These are phyloP conservation scores for Candida loeiensis DNA, from an alignment of 805 yeast species.

Conservation along the genomic window DNA sequence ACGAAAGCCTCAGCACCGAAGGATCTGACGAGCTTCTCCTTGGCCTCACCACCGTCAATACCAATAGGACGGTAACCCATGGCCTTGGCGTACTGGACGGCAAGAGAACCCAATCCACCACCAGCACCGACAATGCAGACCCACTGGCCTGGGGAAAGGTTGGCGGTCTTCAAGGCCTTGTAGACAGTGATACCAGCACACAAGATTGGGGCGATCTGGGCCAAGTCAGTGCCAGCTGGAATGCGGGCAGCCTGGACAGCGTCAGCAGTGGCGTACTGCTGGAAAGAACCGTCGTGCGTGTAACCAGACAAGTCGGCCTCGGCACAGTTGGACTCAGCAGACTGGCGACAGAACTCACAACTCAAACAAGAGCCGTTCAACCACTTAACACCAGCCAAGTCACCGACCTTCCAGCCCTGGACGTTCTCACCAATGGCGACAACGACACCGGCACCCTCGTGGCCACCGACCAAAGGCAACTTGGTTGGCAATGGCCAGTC, in stretches of 20 bases:
- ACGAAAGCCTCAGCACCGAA: slow-evolving; percentile 28
- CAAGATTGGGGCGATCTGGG: slow-evolving; percentile 57
- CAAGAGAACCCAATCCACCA: slow-evolving; percentile 77
- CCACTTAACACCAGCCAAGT: slow-evolving; percentile 45
- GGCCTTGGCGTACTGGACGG: slow-evolving; percentile 71
- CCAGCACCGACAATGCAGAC: slow-evolving; percentile 76
- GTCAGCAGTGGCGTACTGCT: slow-evolving; percentile 63
- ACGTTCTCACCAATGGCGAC: slow-evolving; percentile 42
- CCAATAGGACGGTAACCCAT: slow-evolving; percentile 68
- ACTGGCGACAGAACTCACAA: slow-evolving; percentile 41
- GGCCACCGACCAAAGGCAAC: slow-evolving; percentile 47
- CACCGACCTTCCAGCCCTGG: slow-evolving; percentile 42
- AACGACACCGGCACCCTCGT: slow-evolving; percentile 48
- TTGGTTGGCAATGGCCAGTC: slow-evolving; percentile 46
- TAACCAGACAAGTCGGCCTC: slow-evolving; percentile 69
- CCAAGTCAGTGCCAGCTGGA: slow-evolving; percentile 52
- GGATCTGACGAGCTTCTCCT: slow-evolving; percentile 38
- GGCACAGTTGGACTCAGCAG: slow-evolving; percentile 53
- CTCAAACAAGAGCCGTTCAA: slow-evolving; percentile 43
- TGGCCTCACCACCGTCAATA: slow-evolving; percentile 73
- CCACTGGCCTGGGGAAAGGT: slow-evolving; percentile 63
- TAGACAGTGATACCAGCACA: slow-evolving; percentile 69
- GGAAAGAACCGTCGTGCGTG: slow-evolving; percentile 71
- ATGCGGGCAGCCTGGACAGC: slow-evolving; percentile 61
- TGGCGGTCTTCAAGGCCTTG: slow-evolving; percentile 63